These are phyloP conservation scores for Populus hybrid DNA, from an alignment of 441 rosid species.

Conservation along the genomic window DNA sequence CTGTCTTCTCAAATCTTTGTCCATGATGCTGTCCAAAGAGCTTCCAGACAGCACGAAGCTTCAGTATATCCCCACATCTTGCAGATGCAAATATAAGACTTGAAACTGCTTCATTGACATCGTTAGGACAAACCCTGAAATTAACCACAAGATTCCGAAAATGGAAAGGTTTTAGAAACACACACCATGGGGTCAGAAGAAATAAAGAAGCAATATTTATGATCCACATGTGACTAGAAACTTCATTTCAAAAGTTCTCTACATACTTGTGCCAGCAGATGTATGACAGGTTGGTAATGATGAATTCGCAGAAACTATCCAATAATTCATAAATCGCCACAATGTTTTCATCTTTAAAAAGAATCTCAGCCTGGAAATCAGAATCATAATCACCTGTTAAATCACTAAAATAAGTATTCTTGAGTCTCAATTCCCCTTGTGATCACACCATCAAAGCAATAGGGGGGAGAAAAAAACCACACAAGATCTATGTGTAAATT, in stretches of 20 bases:
- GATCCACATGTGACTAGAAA: too few relatives aligned
- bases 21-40: constrained; percentile 73
- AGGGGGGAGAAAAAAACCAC: too few relatives aligned
- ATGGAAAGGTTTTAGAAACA: neutral
- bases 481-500: too few relatives aligned
- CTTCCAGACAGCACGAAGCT: constrained; percentile 59
- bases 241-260: neutral
- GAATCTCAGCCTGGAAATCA: constrained; percentile 54
- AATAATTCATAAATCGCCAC: constrained; percentile 51
- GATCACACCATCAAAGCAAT: too few relatives aligned
- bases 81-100: constrained; percentile 76
- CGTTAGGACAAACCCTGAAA: constrained; percentile 63
- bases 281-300: constrained; percentile 39
- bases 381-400: too few relatives aligned
- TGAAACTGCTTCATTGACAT: constrained; percentile 78
- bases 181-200: too few relatives aligned
- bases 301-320: constrained; percentile 52
- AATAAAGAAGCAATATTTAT: neutral
- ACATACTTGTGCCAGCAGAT: constrained; percentile 59
- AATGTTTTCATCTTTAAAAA: constrained; percentile 46
- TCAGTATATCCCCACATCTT: constrained; percentile 76
- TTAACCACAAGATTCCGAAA: constrained; percentile 1
- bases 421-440: too few relatives aligned
- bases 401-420: too few relatives aligned
- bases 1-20: constrained; percentile 39